A percentile compares a stretch with the other conserved stretches of the same genome.
These are phyloP conservation scores for Scheffersomyces stipitis DNA, from an alignment of 805 yeast species.

Conservation along the genomic window DNA sequence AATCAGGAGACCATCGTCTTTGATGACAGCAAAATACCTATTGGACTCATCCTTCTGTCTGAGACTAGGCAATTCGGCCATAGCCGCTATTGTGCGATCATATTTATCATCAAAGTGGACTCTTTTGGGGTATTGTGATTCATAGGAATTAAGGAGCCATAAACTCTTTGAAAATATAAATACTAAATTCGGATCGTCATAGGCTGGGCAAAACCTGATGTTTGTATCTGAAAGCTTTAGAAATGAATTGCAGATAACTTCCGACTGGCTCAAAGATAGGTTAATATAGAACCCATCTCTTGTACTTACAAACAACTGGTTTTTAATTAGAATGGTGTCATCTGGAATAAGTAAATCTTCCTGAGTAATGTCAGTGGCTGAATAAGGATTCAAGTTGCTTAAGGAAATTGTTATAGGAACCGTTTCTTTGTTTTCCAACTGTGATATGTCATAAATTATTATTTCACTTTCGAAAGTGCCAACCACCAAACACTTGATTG, in stretches of 20 bases:
- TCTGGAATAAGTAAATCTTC: constrained; percentile 18
- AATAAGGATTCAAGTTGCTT: constrained; percentile 5
- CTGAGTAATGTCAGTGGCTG: neutral
- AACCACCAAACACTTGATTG: too few species aligned
- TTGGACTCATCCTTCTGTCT: neutral
- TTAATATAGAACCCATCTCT: constrained; percentile 29
- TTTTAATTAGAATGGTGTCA: constrained; percentile 10
- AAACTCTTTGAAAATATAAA: constrained; percentile 25
- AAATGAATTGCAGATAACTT: constrained; percentile 8
- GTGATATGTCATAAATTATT: too few species aligned
- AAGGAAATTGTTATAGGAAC: neutral
- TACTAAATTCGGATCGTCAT: constrained; percentile 18
- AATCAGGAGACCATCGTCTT: constrained; percentile 39
- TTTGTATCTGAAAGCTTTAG: constrained; percentile 28
- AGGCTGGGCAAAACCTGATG: constrained; percentile 15
- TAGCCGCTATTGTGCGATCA: constrained; percentile 24
- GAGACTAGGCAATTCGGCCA: constrained; percentile 14
- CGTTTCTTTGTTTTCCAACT: too few species aligned
- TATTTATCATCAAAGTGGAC: constrained; percentile 36
- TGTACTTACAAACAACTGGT: constrained; percentile 27
- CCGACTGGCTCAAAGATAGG: constrained; percentile 8
- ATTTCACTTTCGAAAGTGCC: too few species aligned
- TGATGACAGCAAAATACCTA: constrained; percentile 16
- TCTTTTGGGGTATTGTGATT: constrained; percentile 24
- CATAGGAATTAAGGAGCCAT: constrained; percentile 33